Evolutionary conservation across 2,329 filamentous ascomycete genomes (phyloP).

Genomic region (Lasiodiplodia citricola): DNA sequence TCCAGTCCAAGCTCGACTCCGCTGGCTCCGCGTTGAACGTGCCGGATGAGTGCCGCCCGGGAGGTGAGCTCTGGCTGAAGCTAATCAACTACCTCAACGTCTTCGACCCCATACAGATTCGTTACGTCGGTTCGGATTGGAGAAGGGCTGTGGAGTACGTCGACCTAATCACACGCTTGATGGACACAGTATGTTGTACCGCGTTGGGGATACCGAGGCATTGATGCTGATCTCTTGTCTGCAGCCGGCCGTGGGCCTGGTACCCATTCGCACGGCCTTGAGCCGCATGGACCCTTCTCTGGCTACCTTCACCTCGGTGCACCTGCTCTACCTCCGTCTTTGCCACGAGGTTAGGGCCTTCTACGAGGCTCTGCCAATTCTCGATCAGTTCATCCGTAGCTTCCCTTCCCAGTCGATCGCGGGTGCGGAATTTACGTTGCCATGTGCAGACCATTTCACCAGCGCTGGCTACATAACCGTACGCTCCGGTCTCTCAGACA

Average conservation of each 20-base stretch:
- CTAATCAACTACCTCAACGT: slow-evolving; percentile 53
- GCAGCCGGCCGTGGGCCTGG: slow-evolving; percentile 44
- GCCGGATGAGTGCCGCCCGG: slow-evolving; percentile 49
- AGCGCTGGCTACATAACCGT: slow-evolving; percentile 65
- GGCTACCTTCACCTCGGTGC: slow-evolving; percentile 68
- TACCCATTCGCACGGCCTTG: slow-evolving; percentile 58
- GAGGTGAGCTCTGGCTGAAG: slow-evolving; percentile 56
- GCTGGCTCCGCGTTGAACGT: slow-evolving; percentile 36
- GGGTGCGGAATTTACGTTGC: slow-evolving; percentile 43
- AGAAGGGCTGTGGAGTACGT: slow-evolving; percentile 49
- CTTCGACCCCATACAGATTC: slow-evolving; percentile 61
- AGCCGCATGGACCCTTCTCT: slow-evolving; percentile 69
- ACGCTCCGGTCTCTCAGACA: slow-evolving; percentile 62
- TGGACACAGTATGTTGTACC: slow-evolving; percentile 38
- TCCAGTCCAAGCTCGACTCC: slow-evolving; percentile 43
- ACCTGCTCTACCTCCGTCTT: slow-evolving; percentile 63
- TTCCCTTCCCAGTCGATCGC: slow-evolving; percentile 57
- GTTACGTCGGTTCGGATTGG: slow-evolving; percentile 59
- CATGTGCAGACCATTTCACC: slow-evolving; percentile 48
- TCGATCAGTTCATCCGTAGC: slow-evolving; percentile 70
- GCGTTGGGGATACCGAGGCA: background rate
- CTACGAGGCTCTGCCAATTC: slow-evolving; percentile 62
- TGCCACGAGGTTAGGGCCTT: slow-evolving; percentile 62
- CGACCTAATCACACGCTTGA: slow-evolving; percentile 40
- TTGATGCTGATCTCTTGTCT: slow-evolving; percentile 26